These are phyloP conservation scores for Mycena galericulata DNA, from an alignment of 768 basidiomycete species.

Conservation along the genomic window DNA sequence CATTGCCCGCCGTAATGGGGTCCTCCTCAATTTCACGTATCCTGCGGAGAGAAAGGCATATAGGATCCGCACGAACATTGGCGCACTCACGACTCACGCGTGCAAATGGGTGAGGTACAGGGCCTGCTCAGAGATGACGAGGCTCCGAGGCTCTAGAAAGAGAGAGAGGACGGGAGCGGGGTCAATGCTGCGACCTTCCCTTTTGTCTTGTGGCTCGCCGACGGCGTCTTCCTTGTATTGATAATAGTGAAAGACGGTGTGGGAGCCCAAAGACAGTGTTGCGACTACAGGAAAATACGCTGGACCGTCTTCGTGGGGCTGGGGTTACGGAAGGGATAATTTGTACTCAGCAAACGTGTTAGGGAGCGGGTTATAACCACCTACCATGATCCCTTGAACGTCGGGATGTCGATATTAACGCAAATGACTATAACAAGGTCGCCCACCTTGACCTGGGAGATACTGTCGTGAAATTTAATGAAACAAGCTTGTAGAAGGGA, in stretches of 20 bases:
- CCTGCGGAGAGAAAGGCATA: conserved; percentile 41
- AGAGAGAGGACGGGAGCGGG: conserved; percentile 75
- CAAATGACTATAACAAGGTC: background rate
- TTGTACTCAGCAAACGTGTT: conserved; percentile 23
- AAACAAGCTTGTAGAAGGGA: conserved; percentile 13
- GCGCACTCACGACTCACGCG: conserved; percentile 56
- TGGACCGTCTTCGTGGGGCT: conserved; percentile 96
- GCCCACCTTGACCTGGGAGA: conserved; percentile 72
- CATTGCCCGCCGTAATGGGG: conserved; percentile 44
- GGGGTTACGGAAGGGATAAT: conserved; percentile 21
- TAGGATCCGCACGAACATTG: conserved; percentile 23
- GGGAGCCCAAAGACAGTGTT: conserved; percentile 90
- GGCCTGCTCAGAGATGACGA: conserved; percentile 76
- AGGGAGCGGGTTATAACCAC: conserved; percentile 31
- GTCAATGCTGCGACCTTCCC: conserved; percentile 68
- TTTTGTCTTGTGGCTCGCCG: conserved; percentile 27
- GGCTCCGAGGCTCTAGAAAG: conserved; percentile 88
- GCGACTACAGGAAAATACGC: conserved; percentile 89
- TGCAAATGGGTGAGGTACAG: conserved; percentile 84
- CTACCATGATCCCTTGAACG: conserved; percentile 83
- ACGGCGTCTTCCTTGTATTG: conserved; percentile 58
- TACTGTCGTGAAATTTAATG: conserved; percentile 60
- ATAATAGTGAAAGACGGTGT: conserved; percentile 87
- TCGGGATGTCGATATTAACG: conserved; percentile 23
- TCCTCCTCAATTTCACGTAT: conserved; percentile 74